Percentiles rank a stretch among this genome's conserved stretches.
Evolutionary conservation across 352 stramenopile species (phyloP).

Genomic region (Globisporangium cylindrosporum): DNA sequence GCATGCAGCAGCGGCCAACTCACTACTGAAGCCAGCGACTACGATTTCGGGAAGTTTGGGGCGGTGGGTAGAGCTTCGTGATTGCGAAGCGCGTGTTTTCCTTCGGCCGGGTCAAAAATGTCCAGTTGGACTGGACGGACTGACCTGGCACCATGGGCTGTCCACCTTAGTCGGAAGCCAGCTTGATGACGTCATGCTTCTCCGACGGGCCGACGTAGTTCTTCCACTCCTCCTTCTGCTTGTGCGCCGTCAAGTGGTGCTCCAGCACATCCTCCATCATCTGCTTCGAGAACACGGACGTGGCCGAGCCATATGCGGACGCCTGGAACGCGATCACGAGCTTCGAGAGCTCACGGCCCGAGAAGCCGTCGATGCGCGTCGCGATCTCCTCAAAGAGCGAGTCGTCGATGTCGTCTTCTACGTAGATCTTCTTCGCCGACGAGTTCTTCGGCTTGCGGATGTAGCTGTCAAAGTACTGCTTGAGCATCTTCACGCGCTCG

Average conservation of each 20-base stretch:
- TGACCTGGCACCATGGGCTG: not conserved
- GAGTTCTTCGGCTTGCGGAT: constrained; percentile 88
- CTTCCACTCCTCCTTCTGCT: constrained; percentile 93
- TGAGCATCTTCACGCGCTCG: constrained; percentile 97
- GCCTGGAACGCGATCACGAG: constrained; percentile 99
- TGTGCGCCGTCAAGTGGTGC: constrained; percentile 92
- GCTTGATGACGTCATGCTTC: constrained; percentile 49
- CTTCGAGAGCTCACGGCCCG: constrained; percentile 98
- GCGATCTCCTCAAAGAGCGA: constrained; percentile 92
- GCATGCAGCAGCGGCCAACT: constrained; percentile 16
- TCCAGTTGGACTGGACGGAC: constrained; percentile 11
- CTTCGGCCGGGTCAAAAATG: not conserved
- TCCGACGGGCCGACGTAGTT: constrained; percentile 61
- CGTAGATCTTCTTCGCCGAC: constrained; percentile 87
- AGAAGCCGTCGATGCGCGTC: constrained; percentile 95
- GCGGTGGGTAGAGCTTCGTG: not conserved
- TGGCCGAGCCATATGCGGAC: constrained; percentile 94
- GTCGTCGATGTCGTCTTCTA: constrained; percentile 90
- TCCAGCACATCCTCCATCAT: constrained; percentile 94
- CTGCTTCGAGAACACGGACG: constrained; percentile 91
- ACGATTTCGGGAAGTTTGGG: not conserved
- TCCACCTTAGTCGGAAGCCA: constrained; percentile 46
- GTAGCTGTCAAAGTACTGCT: constrained; percentile 98
- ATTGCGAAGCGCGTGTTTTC: not conserved
- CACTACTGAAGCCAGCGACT: constrained; percentile 12